These are phyloP conservation scores for Medicago ruthenica DNA, from an alignment of 306 rosid genomes.

Conservation along the genomic window DNA sequence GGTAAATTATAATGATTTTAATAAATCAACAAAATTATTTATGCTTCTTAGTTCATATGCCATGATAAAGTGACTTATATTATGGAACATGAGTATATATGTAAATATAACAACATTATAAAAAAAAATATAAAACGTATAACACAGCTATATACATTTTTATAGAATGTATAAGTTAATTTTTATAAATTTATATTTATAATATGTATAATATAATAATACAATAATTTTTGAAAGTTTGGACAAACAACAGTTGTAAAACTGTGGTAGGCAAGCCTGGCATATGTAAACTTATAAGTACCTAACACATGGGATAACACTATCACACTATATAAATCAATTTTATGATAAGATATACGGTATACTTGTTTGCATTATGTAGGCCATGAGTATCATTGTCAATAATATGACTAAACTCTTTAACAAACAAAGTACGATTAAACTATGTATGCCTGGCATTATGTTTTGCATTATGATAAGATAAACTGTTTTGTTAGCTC, in stretches of 20 bases:
- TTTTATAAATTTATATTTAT: too few relatives aligned
- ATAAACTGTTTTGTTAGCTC: not conserved
- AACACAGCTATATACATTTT: too few relatives aligned
- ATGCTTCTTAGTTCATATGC: too few relatives aligned
- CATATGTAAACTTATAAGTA: not conserved
- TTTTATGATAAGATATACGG: not conserved
- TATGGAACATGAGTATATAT: too few relatives aligned
- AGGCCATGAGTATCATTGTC: constrained; percentile 5
- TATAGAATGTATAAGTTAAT: too few relatives aligned
- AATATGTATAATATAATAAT: too few relatives aligned
- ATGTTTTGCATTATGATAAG: too few relatives aligned
- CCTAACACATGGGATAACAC: constrained; percentile 14
- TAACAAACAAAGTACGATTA: not conserved
- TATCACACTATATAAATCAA: not conserved
- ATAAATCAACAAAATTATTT: too few relatives aligned
- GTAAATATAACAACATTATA: too few relatives aligned
- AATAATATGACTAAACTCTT: not conserved
- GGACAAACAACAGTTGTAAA: constrained; percentile 1
- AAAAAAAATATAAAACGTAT: too few relatives aligned
- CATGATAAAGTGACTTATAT: too few relatives aligned
- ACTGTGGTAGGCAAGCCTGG: not conserved
- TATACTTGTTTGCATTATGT: constrained; percentile 1
- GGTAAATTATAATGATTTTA: too few relatives aligned
- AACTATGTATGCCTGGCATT: not conserved
- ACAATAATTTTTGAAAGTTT: not conserved